Base-by-base conservation (phyloP, 2,329 filamentous ascomycete genomes). In the Trichoderma breve region DNA sequence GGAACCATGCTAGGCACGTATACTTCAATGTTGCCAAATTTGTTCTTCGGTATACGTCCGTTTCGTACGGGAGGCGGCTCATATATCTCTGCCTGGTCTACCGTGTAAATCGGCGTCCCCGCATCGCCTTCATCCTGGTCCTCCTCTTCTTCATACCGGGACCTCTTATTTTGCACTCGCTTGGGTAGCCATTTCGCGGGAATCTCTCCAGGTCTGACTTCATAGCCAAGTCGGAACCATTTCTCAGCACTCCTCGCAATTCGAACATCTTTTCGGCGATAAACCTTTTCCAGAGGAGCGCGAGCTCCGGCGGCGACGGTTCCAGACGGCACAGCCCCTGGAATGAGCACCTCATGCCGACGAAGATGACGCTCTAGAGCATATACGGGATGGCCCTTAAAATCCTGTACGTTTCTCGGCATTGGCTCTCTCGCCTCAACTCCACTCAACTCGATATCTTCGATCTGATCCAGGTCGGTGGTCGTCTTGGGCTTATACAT, bases 1-100 rank as follows among this genome's bases (percentile, higher is more conserved):
- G 96, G 96, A 0, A 98, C 86, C 96, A 99, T 98, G 73, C 90
- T 93, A 0, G 93, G 91, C 12, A 97, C 94, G 79, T 95, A 98
- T 51, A 97, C 88, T 77, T 98, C 96, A 72, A 98, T 91, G 78
- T 99, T 99, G 12, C 94, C 94, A 80, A 94, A 99, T 21, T 92
- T 91, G 79, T 99, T 99, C 82, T 93, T 95, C 0, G 96, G 95
- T 1, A 98, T 87, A 14, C 86, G 85, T 0, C 94, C 95, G 66
- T 90, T 83, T 4, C 92, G 84, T 1, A 98, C 91, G 0, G 94
- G 91, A 1, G 93, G 92, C 0, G 95, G 89, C 14, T 88, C 82
- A 80, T 97, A 98, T 0, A 91, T 73, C 15, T 92, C 88, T 0
- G 95, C 93, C 77, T 94, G 90, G 9, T 89, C 86, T 21, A 85